Base-by-base conservation (phyloP, 176 grass and related monocot species). In the Urochloa ruziziensis region DNA sequence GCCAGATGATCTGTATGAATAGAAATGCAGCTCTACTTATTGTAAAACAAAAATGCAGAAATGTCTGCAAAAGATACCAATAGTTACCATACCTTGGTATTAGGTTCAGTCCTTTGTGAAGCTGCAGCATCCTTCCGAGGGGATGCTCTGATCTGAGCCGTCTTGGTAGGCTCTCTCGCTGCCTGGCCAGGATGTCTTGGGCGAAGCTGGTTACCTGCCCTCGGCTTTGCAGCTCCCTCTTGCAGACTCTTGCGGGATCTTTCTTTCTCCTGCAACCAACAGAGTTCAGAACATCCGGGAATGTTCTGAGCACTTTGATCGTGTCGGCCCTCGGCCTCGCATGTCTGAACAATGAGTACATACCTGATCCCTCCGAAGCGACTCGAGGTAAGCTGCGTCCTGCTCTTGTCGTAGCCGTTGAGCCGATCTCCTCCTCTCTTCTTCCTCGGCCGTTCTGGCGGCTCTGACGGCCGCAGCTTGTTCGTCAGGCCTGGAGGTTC, bases 291-390 rank as follows among this genome's bases (percentile, higher is more conserved):
- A 72, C 61, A 24, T 13, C 37, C 6, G 17, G 18, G 14, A 7
- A 62, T 62, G 27, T 30, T 73, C 70, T 35, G 47, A 74, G 17
- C 46, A 73, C 46, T 10, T 1, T 49, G 48, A 35, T 51, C 51
- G 18, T n/a, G n/a, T n/a, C n/a, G n/a, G n/a, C 18, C 15, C 65
- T 5, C 43, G 10, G 32, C 33, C 48, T 74, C 0, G 28, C 29
- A 32, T 39, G 54, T 23, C n/a, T 58, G 43, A 49, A 19, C 3
- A n/a, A n/a, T n/a, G n/a, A n/a, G n/a, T n/a, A 48, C 5, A 19
- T 68, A 91, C 92, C 90, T 94, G 77, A 17, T 94, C 92, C 79
- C 88, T 92, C 14, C 73, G 69, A 62, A 90, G 90, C 7, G 92
- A 85, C 51, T 94, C 84, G 18, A 77, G 87, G 85, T 94, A 94